Percentiles rank a stretch among this genome's conserved stretches.
These are phyloP conservation scores for Calonectria pseudoreteaudii DNA, from an alignment of 2,329 filamentous ascomycete species.

Conservation along the genomic window DNA sequence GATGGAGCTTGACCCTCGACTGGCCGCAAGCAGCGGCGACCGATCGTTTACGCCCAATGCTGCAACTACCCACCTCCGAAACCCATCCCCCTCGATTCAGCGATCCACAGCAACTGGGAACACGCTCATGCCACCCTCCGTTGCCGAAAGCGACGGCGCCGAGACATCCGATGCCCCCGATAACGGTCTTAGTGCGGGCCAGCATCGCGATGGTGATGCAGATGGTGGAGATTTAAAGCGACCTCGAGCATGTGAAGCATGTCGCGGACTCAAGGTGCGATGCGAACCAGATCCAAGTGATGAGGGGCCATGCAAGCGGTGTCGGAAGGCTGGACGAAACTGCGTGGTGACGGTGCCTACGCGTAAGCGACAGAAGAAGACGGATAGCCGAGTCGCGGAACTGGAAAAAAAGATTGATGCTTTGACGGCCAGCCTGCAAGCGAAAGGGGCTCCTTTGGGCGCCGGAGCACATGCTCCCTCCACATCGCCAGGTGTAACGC, in stretches of 20 bases:
- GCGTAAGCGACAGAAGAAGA: conserved; percentile 90
- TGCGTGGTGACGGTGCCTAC: conserved; percentile 82
- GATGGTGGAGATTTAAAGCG: conserved; percentile 68
- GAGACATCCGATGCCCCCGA: conserved; percentile 40
- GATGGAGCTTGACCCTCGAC: conserved; percentile 51
- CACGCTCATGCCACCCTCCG: conserved; percentile 27
- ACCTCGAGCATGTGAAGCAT: conserved; percentile 79
- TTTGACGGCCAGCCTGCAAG: conserved; percentile 82
- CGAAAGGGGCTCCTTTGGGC: conserved; percentile 49
- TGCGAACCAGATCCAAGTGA: conserved; percentile 81
- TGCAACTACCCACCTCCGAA: conserved; percentile 22
- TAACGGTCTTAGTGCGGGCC: conserved; percentile 30
- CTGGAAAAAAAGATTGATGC: conserved; percentile 94
- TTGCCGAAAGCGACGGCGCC: conserved; percentile 32
- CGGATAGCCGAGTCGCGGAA: conserved; percentile 88
- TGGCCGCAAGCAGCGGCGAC: conserved; percentile 41
- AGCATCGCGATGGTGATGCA: conserved; percentile 33
- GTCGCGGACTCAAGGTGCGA: conserved; percentile 82
- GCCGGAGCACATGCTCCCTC: conserved; percentile 27
- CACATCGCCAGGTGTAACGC: conserved; percentile 25
- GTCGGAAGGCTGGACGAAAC: conserved; percentile 80
- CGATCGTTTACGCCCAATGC: conserved; percentile 28
- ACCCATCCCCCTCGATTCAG: conserved; percentile 33
- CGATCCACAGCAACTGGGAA: conserved; percentile 15
- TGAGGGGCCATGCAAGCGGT: conserved; percentile 78